Conservation (phyloP, 495 filamentous ascomycete species). For the Aspergillus ellipticus region DNA sequence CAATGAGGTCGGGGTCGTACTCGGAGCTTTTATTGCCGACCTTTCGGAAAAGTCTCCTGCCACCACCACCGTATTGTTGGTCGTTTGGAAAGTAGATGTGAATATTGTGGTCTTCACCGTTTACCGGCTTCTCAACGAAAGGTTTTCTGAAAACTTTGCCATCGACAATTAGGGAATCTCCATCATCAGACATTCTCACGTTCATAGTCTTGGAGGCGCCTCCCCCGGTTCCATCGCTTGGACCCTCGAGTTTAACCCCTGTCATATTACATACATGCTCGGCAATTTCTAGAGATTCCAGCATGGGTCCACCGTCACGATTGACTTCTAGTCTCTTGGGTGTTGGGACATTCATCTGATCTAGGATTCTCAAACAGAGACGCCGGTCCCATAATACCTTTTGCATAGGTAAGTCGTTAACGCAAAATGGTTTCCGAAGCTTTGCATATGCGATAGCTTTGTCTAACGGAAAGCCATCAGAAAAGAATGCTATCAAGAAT, state of each 20-base stretch:
- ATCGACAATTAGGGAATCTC: constrained; percentile 83
- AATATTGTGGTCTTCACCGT: constrained; percentile 98
- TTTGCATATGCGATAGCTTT: constrained; percentile 94
- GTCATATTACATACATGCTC: constrained; percentile 74
- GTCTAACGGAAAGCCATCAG: constrained; percentile 92
- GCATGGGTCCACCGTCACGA: constrained; percentile 82
- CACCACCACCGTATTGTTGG: constrained; percentile 72
- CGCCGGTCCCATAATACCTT: constrained; percentile 96
- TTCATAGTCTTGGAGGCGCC: constrained; percentile 53
- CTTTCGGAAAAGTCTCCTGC: constrained; percentile 89
- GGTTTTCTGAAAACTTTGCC: constrained; percentile 79
- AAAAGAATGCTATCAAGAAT: constrained; percentile 96
- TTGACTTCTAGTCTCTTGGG: constrained; percentile 90
- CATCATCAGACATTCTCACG: constrained; percentile 78
- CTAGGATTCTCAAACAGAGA: constrained; percentile 80
- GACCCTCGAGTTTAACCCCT: constrained; percentile 72
- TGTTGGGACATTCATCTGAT: constrained; percentile 82
- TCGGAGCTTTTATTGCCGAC: constrained; percentile 98
- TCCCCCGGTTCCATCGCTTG: constrained; percentile 67
- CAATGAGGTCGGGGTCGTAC: constrained; percentile 67
- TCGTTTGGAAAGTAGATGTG: constrained; percentile 91
- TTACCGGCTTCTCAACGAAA: constrained; percentile 98
- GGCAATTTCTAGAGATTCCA: constrained; percentile 72
- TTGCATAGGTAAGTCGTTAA: constrained; percentile 98
- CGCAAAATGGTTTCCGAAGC: constrained; percentile 88